These are phyloP conservation scores for Lecanicillium sp. DNA, from an alignment of 2,329 filamentous ascomycete species.

Conservation along the genomic window DNA sequence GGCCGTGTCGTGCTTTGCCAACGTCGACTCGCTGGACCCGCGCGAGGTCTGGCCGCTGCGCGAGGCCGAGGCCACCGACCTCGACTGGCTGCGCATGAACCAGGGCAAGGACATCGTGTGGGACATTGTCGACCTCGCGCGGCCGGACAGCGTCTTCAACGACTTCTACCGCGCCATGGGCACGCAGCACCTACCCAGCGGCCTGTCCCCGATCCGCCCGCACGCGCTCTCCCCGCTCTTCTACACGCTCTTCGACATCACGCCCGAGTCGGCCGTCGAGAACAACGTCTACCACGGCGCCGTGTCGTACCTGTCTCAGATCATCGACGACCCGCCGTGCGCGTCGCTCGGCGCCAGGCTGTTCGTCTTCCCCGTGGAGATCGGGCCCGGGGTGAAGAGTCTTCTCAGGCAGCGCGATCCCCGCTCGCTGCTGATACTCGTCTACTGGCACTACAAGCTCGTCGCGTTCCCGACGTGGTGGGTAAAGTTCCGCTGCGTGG, in stretches of 20 bases:
- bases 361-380: slow-evolving; percentile 36
- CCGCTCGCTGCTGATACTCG: slow-evolving; percentile 43
- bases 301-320: slow-evolving; percentile 27
- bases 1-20: slow-evolving; percentile 34
- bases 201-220: slow-evolving; percentile 3
- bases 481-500: slow-evolving; percentile 33
- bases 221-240: slow-evolving; percentile 25
- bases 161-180: slow-evolving; percentile 16
- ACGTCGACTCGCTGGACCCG: slow-evolving; percentile 33
- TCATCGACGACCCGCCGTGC: slow-evolving; percentile 27
- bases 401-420: slow-evolving; percentile 42
- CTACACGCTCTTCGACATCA: slow-evolving; percentile 20
- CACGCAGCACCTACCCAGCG: background rate
- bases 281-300: slow-evolving; percentile 23
- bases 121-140: slow-evolving; percentile 39
- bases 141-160: slow-evolving; percentile 39
- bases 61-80: slow-evolving; percentile 31
- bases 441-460: slow-evolving; percentile 47
- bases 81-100: slow-evolving; percentile 50
- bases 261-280: slow-evolving; percentile 14
- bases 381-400: slow-evolving; percentile 33
- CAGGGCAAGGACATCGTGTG: slow-evolving; percentile 48
- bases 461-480: slow-evolving; percentile 37
- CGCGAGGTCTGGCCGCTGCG: slow-evolving; percentile 50
- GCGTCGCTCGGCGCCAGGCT: slow-evolving; percentile 33